Conservation (phyloP, 805 yeast species). For the Torulaspora indica region DNA sequence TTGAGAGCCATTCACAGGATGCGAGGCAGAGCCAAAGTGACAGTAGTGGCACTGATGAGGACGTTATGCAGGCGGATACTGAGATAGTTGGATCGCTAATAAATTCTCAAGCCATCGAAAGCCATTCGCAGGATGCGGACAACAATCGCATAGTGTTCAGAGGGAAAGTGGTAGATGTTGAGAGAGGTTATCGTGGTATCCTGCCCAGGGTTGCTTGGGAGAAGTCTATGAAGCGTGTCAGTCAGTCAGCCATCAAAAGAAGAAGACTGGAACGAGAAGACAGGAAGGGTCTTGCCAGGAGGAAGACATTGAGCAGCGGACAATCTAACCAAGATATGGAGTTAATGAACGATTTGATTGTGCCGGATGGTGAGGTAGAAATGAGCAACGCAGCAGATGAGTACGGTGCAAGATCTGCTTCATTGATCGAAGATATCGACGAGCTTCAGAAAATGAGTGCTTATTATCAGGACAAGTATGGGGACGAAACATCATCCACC, state of each 20-base stretch:
- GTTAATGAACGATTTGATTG: conserved; percentile 24
- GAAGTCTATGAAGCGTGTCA: conserved; percentile 16
- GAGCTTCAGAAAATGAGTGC: conserved; percentile 17
- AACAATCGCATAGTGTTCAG: conserved; percentile 19
- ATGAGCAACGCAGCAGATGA: background rate
- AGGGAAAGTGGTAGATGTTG: conserved; percentile 28
- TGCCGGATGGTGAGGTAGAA: conserved; percentile 17
- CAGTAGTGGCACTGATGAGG: background rate
- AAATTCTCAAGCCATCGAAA: background rate
- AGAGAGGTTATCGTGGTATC: conserved; percentile 33
- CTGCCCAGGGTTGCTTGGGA: conserved; percentile 34
- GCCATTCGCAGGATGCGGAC: background rate
- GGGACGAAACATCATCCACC: conserved; percentile 16
- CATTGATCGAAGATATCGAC: background rate
- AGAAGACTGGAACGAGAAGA: conserved; percentile 2
- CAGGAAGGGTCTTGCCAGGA: conserved; percentile 29
- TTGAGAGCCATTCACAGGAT: background rate
- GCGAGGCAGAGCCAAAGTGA: background rate
- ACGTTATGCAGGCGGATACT: background rate
- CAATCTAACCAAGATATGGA: conserved; percentile 14
- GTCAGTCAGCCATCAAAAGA: conserved; percentile 3
- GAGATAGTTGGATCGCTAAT: background rate
- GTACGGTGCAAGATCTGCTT: background rate
- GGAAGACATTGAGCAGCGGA: conserved; percentile 8
- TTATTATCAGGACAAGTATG: conserved; percentile 20